A percentile compares a stretch with the other conserved stretches of the same genome.
Conservation (phyloP, 306 rosid genomes). For the Abrus precatorius region DNA sequence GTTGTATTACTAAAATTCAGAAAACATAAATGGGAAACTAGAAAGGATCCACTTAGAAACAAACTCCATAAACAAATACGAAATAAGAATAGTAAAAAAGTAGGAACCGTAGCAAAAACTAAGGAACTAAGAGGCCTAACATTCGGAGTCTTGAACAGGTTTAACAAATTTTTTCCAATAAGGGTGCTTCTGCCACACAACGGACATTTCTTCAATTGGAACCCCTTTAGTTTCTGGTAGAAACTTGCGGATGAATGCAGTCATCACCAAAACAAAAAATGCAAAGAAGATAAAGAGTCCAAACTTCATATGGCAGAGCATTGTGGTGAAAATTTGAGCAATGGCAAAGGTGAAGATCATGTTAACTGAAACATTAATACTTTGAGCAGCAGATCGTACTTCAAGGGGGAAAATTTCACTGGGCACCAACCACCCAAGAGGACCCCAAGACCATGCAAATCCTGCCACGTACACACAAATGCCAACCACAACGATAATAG, state of each 20-base stretch:
- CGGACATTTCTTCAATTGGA: not conserved
- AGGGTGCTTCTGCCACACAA: not conserved
- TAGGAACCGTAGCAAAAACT: no score
- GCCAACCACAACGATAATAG: not conserved
- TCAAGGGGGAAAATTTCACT: slow-evolving; percentile 6
- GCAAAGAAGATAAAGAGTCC: not conserved
- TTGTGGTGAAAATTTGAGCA: not conserved
- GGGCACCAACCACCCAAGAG: slow-evolving; percentile 6
- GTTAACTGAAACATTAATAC: not conserved
- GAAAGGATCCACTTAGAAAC: no score
- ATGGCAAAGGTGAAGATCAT: slow-evolving; percentile 16
- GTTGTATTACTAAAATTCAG: no score
- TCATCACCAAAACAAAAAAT: not conserved
- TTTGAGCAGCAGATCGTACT: not conserved
- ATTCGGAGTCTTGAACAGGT: not conserved
- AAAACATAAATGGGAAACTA: no score
- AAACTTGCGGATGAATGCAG: not conserved
- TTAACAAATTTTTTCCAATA: not conserved
- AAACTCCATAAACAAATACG: no score
- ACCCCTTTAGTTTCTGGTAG: not conserved
- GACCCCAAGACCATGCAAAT: slow-evolving; percentile 13
- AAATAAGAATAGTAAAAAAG: no score
- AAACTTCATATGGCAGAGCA: slow-evolving; percentile 13
- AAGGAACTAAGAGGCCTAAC: no score
- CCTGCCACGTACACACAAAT: not conserved